Evolutionary conservation across 345 rosid genomes (phyloP).

Genomic region (Melastoma malabathricum): DNA sequence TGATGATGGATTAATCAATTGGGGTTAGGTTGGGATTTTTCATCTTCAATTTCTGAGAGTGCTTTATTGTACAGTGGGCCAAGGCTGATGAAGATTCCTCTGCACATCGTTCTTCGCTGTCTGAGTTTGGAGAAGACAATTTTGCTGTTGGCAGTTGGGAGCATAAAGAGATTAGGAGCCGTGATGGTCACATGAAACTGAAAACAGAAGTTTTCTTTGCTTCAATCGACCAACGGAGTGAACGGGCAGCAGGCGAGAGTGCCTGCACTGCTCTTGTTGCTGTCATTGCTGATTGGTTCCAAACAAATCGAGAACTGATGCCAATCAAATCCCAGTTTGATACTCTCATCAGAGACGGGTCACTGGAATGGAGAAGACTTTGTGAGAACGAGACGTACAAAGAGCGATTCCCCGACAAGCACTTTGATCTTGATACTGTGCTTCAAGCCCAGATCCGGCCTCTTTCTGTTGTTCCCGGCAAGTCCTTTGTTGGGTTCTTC

Average conservation of each 20-base stretch:
- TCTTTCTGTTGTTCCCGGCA: constrained; percentile 50
- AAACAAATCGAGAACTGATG: constrained; percentile 53
- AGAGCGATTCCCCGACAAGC: constrained; percentile 80
- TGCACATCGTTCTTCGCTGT: constrained; percentile 48
- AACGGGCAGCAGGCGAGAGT: constrained; percentile 88
- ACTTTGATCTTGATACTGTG: constrained; percentile 90
- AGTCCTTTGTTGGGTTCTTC: constrained; percentile 88
- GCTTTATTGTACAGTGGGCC: constrained; percentile 39
- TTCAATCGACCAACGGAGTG: constrained; percentile 91
- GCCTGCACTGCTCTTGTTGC: constrained; percentile 95
- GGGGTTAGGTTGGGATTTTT: too few relatives aligned
- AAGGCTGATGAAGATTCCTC: constrained; percentile 56
- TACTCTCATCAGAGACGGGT: constrained; percentile 81
- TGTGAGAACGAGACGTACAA: constrained; percentile 64
- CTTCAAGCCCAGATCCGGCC: constrained; percentile 76
- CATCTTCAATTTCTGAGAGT: too few relatives aligned
- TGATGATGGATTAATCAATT: neutral
- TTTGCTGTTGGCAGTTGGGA: constrained; percentile 92
- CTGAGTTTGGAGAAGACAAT: constrained; percentile 88
- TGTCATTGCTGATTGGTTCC: constrained; percentile 91
- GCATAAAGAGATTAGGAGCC: constrained; percentile 56
- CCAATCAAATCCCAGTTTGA: constrained; percentile 90
- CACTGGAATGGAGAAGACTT: constrained; percentile 85
- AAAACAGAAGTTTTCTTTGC: constrained; percentile 63
- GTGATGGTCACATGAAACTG: constrained; percentile 89